Percentiles rank a stretch among this genome's conserved stretches.
Conservation (phyloP, 768 basidiomycete species). For the Panaeolus cyanescens region DNA sequence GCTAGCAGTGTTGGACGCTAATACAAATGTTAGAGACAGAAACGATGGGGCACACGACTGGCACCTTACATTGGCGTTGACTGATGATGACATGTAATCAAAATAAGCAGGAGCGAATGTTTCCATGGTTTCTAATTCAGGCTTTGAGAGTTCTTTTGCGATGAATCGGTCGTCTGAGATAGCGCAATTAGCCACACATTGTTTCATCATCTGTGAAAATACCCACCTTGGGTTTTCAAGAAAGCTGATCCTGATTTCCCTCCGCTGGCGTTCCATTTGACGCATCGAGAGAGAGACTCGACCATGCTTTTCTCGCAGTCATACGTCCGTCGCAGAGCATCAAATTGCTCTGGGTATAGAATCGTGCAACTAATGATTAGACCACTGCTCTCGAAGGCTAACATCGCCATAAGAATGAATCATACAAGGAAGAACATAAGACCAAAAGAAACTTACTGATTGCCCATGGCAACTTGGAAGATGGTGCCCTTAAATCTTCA, state of each 20-base stretch:
- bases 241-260: constrained; percentile 98
- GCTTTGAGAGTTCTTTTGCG: constrained; percentile 90
- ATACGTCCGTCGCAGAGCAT: constrained; percentile 88
- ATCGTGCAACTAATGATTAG: constrained; percentile 92
- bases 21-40: constrained; percentile 11
- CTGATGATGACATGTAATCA: constrained; percentile 95
- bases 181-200: constrained; percentile 7
- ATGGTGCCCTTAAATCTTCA: constrained; percentile 74
- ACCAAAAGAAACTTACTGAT: constrained; percentile 54
- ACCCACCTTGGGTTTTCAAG: constrained; percentile 87
- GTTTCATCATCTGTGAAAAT: not conserved
- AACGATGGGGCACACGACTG: constrained; percentile 11
- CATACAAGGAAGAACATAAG: not conserved
- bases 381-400: constrained; percentile 90
- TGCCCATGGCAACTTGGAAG: constrained; percentile 80
- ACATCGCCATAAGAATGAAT: not conserved
- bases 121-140: constrained; percentile 93
- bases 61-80: constrained; percentile 73
- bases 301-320: constrained; percentile 94
- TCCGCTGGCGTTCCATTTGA: constrained; percentile 94
- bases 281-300: constrained; percentile 89
- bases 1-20: constrained; percentile 93
- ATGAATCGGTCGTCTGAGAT: constrained; percentile 93
- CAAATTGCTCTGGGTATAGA: constrained; percentile 96
- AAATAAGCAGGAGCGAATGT: constrained; percentile 98